phyloP scores from a whole-genome alignment of 441 rosid species.

The Populus trichocarpa region DNA sequence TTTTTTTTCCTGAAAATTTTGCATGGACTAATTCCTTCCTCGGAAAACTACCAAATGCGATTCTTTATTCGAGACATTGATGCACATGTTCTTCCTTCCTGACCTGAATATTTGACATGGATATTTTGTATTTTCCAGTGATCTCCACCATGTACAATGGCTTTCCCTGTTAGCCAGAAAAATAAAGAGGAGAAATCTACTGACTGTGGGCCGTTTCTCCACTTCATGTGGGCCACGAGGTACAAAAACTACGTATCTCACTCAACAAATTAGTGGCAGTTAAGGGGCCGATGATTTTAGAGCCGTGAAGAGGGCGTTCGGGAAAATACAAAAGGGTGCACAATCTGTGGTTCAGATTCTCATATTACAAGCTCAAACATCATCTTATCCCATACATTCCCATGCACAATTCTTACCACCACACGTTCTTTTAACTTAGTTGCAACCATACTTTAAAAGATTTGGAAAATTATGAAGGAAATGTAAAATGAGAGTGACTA shows the following conservation, averaged over 20 bases:
- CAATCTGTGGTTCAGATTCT: conserved; percentile 34
- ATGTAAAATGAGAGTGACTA: neutral
- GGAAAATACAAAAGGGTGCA: neutral
- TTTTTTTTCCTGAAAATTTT: no score
- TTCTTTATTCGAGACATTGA: no score
- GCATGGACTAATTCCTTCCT: no score
- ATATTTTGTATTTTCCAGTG: conserved; percentile 14
- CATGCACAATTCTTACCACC: conserved; percentile 37
- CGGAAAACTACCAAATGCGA: no score
- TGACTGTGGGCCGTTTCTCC: neutral
- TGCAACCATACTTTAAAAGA: conserved; percentile 36
- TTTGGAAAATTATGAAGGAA: neutral
- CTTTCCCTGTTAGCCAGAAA: conserved; percentile 19
- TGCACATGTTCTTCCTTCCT: neutral
- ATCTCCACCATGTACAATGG: conserved; percentile 15
- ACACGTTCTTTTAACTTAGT: conserved; percentile 42
- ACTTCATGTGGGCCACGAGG: neutral
- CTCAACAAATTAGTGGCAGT: neutral
- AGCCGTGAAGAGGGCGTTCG: neutral
- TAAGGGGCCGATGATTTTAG: neutral
- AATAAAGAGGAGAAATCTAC: conserved; percentile 12
- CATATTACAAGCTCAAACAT: conserved; percentile 6
- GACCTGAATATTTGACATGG: conserved; percentile 9
- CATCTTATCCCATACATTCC: conserved; percentile 52
- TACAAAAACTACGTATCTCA: neutral